Base-by-base conservation (phyloP, 495 filamentous ascomycete species). In the Niebla homalea region DNA sequence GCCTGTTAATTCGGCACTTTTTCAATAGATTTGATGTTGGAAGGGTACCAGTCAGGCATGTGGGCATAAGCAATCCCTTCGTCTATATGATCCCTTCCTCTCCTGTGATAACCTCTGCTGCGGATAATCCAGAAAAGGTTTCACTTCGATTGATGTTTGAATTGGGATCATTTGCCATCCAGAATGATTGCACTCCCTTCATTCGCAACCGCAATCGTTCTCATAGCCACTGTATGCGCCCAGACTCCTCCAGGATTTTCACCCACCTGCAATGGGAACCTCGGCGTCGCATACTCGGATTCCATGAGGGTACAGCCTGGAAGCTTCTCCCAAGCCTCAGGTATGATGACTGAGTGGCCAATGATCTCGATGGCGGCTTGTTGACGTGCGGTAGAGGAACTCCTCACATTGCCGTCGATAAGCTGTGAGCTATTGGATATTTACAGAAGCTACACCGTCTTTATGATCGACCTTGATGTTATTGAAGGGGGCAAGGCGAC, bases 401-500 rank as follows among this genome's bases (percentile, higher is more conserved):
- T 42, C 11, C 4, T 22, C 15, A 38, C 23, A 0, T 22, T 54
- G 3, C 63, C 64, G 5, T 46, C 57, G 22, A 64, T 65, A n/a
- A 52, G 58, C 23, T 53, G 25, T 5, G 8, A 18, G 5, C 39
- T 45, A 8, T 43, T 65, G 7, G 1, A 44, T n/a, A 56, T 47
- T 37, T 36, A 51, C 36, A 18, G 22, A 20, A 45, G 43, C 20
- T 67, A 63, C 38, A 44, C 67, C 4, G 19, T 68, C 10, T 36
- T 71, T 25, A 57, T 67, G 47, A 55, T 71, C 20, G 68, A 70
- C 52, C 57, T 58, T 2, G 67, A 71, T 51, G 68, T 63, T 5
- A 44, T 63, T 4, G 49, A 46, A 18, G 56, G 58, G 15, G 54
- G 49, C 4, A 64, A 49, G 5, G 43, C 46, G 4, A 64, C 61